Percentiles rank a stretch among this genome's conserved stretches.
These are phyloP conservation scores for Thelonectria blattea DNA, from an alignment of 2,329 filamentous ascomycete species.

Conservation along the genomic window DNA sequence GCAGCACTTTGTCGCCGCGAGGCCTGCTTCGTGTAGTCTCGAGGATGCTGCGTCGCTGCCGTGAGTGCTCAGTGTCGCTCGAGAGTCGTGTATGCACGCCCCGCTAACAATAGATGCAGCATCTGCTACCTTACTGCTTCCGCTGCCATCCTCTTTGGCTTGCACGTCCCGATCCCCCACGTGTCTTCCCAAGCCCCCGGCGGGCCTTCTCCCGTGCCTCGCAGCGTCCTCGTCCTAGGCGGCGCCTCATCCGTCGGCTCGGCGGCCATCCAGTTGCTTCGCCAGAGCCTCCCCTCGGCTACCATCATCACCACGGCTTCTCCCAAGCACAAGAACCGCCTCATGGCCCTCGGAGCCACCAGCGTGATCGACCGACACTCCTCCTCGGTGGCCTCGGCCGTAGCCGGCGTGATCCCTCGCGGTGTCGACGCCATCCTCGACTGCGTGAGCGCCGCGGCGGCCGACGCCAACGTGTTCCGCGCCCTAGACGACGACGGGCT, in stretches of 20 bases:
- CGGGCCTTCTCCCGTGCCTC: background rate
- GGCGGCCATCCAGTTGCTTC: slow-evolving; percentile 31
- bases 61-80: slow-evolving; percentile 15
- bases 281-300: slow-evolving; percentile 24
- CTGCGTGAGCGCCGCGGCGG: slow-evolving; percentile 27
- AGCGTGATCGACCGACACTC: slow-evolving; percentile 18
- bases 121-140: slow-evolving; percentile 33
- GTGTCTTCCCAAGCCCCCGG: slow-evolving; percentile 18
- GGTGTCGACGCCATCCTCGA: slow-evolving; percentile 32
- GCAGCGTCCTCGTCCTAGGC: slow-evolving; percentile 29
- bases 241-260: slow-evolving; percentile 29
- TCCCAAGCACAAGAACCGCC: slow-evolving; percentile 15
- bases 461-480: slow-evolving; percentile 15
- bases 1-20: slow-evolving; percentile 29
- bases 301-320: slow-evolving; percentile 25
- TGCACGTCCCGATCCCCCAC: slow-evolving; percentile 28
- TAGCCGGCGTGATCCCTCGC: background rate
- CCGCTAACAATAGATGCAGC: slow-evolving; percentile 17
- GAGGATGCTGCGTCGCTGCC: slow-evolving; percentile 28
- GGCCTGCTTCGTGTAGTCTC: slow-evolving; percentile 21
- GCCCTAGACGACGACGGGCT: slow-evolving; percentile 10
- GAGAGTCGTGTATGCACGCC: background rate
- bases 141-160: slow-evolving; percentile 25
- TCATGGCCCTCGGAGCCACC: slow-evolving; percentile 21
- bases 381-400: slow-evolving; percentile 8